These are phyloP conservation scores for Exophiala phaeomuriformis DNA, from an alignment of 2,329 filamentous ascomycete species.

Conservation along the genomic window DNA sequence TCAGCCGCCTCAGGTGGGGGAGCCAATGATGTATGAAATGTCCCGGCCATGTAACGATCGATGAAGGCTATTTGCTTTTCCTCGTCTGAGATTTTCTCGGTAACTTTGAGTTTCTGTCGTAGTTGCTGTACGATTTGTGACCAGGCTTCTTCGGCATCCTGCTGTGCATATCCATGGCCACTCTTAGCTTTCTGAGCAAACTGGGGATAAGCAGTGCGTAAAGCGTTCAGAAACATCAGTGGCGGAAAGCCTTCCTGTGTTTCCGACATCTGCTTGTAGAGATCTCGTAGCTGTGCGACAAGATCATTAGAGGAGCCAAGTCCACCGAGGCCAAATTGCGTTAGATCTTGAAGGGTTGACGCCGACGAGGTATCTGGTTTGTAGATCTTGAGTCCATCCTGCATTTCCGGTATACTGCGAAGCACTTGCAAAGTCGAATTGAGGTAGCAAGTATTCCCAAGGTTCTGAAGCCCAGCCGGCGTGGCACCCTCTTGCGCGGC, in stretches of 20 bases:
- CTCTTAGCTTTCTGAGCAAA: slow-evolving; percentile 84
- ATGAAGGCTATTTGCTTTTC: slow-evolving; percentile 62
- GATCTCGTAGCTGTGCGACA: slow-evolving; percentile 66
- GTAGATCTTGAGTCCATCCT: slow-evolving; percentile 66
- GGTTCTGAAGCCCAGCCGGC: slow-evolving; percentile 80
- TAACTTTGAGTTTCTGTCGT: slow-evolving; percentile 65
- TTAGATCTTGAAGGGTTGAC: slow-evolving; percentile 38
- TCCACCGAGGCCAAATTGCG: slow-evolving; percentile 51
- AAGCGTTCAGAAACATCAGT: slow-evolving; percentile 69
- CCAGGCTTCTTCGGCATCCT: slow-evolving; percentile 98
- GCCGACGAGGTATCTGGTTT: slow-evolving; percentile 31
- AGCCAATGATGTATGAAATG: slow-evolving; percentile 68
- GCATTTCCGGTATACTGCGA: slow-evolving; percentile 81
- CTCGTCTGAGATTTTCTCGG: slow-evolving; percentile 32
- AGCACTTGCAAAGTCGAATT: slow-evolving; percentile 95
- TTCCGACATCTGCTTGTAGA: slow-evolving; percentile 83
- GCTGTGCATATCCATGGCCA: slow-evolving; percentile 83
- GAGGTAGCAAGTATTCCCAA: slow-evolving; percentile 97
- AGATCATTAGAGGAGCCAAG: slow-evolving; percentile 60
- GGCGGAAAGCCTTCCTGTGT: slow-evolving; percentile 85
- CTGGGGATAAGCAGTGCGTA: slow-evolving; percentile 76
- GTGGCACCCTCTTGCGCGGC: slow-evolving; percentile 76
- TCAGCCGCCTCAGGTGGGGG: slow-evolving; percentile 67
- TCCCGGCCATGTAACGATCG: slow-evolving; percentile 82
- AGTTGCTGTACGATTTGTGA: slow-evolving; percentile 86